Evolutionary conservation across 495 filamentous ascomycete genomes (phyloP), one percentile per base, ranked within the genome.

Genomic region (Chlorociboria aeruginascens): DNA sequence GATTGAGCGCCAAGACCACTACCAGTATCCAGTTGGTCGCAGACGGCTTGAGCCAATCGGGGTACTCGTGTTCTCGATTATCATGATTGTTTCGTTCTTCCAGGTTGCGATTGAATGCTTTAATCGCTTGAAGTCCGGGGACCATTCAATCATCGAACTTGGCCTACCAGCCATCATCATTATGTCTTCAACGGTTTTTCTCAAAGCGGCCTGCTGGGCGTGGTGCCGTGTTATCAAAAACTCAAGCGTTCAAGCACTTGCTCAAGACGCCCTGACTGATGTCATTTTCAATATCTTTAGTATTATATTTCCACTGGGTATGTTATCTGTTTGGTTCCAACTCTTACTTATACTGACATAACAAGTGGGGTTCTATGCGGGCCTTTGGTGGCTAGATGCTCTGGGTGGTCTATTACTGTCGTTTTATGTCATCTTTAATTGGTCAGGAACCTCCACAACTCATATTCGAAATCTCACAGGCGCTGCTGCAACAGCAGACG

Each of bases 201-300:
- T 95, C 55, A 96, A 95, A 59, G 70, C 79, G 20, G 45, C 74
- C n/a, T 88, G 83, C 64, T 96, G 86, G 85, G 59, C 95, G 28
- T 96, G 84, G 83, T 95, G 89, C 61, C 85, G 87, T 3, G 63
- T 89, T 11, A 83, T 96, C 47, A 85, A 82, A 32, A 95, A 94
- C 58, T 88, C 83, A 8, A 86, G 81, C 49, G 88, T 95, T 1
- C 89, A 93, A 62, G 87, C 89, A 0, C 63, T 96, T 32, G 67
- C 67, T 6, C 60, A 65, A 9, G 67, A 66, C 46, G 58, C 59
- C 9, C 58, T 61, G 57, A 61, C 64, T 31, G 72, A 76, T 59
- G 85, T 96, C 8, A 72, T 96, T 10, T 96, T 96, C 76, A 96
- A 95, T 59, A 82, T 74, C 10, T 92, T 93, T 57, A 88, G 83